Evolutionary conservation across 2,329 filamentous ascomycete species (phyloP), one percentile per base, ranked within the genome.

Genomic region (Botrytis tulipae): DNA sequence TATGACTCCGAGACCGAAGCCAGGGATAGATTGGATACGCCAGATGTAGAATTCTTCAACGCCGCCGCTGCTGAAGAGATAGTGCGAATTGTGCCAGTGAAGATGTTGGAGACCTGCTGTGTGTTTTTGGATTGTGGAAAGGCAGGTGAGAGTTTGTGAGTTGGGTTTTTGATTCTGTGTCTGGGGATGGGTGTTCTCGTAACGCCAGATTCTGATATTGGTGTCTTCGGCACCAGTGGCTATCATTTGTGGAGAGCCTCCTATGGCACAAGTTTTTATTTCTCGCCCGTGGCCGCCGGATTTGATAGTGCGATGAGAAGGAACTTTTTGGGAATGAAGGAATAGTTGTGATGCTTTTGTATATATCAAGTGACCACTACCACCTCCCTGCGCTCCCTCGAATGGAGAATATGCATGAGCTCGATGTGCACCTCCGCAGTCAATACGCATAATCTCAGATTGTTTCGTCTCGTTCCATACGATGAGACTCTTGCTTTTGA

Each of bases 21-120:
- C 88, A 82, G 2, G 85, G 84, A 40, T 89, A 85, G 10, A 92
- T 81, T 18, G 80, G 79, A 65, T 84, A 59, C 88, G 87, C 95
- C 96, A 99, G 18, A 95, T 87, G 78, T 91, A 95, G 76, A 98
- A 92, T 82, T 99, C 95, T 81, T 98, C 95, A 75, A 90, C 91
- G 0, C 95, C 96, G 9, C 89, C 94, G 78, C 93, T 95, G 76
- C 93, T 97, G 80, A 98, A 92, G 3, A 99, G 87, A 77, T 91
- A 92, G 16, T 76, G 70, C 25, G 76, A 73, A 65, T 88, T 86
- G 2, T 92, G 89, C 93, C 94, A 98, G 74, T 87, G 87, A 14
- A 82, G 76, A 51, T 81, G 74, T 81, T 98, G 95, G 12, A 98
- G 89, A 0, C 95, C 96, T 0, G 94, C 91, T 2, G 90, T 91